Base-by-base conservation (phyloP, 192 early-diverging fungal genomes). In the Mycoemilia scoparia region DNA sequence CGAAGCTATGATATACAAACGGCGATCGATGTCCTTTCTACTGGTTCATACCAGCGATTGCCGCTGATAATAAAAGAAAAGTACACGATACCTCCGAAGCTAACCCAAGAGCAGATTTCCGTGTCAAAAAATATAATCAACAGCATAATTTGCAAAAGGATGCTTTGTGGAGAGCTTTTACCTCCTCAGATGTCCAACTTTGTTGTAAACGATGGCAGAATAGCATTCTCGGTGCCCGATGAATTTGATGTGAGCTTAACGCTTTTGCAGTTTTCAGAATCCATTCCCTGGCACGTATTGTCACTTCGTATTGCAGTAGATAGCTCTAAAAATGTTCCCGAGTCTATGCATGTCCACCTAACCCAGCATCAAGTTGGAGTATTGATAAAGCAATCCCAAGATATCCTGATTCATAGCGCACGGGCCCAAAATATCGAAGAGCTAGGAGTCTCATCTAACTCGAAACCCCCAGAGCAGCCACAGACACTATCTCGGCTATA, bases 21-120 rank as follows among this genome's bases (percentile, higher is more conserved):
- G 13, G 82, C 85, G 0, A 67, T 87, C 6, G 85, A 89, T 43
- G 75, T 92, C 11, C 64, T 92, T 31, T 82, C 80, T 3, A 78
- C 77, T 3, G 82, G 87, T 24, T 67, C 69, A 14, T 92, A 87
- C 42, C 73, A 76, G 31, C 67, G 78, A 3, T 60, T 92, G 35
- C 87, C 87, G 1, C 47, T 54, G 2, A 70, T 73, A 20, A 76
- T 87, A 19, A 75, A 78, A 51, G 75, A 79, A 30, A 51, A 61
- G 6, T 47, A 49, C 25, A 50, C 81, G 19, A 66, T 65, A 7
- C 70, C 73, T 9, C 64, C 64, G 17, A 51, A 49, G 20, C 58
- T 86, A 13, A 64, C 53, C 7, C 56, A 67, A 32, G 33, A 51
- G 14, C 66, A 84, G 45, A 67, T 79, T 3, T 49, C 69, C 8